Evolutionary conservation across 768 basidiomycete genomes (phyloP).

Genomic region (Tricholoma sp.): DNA sequence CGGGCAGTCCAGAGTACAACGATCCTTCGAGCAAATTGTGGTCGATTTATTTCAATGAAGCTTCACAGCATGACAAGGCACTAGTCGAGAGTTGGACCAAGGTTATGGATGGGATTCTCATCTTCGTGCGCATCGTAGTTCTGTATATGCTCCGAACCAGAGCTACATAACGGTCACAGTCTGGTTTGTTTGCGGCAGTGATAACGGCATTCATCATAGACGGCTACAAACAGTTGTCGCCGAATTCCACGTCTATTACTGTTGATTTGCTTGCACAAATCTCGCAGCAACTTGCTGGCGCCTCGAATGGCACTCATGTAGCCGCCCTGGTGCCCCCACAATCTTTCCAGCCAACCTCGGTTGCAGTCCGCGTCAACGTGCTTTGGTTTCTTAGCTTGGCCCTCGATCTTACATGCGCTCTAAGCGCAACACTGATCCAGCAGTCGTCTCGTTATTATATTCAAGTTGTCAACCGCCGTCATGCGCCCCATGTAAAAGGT

Average conservation of each 20-base stretch:
- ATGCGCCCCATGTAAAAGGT: neutral
- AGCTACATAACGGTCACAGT: slow-evolving; percentile 6
- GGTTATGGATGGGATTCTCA: no score
- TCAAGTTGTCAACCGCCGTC: neutral
- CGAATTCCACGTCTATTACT: slow-evolving; percentile 8
- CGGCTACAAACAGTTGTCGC: slow-evolving; percentile 15
- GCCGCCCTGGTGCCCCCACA: neutral
- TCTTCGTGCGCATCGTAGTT: no score
- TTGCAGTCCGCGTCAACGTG: slow-evolving; percentile 17
- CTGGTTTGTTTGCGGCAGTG: slow-evolving; percentile 20
- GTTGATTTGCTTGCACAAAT: slow-evolving; percentile 5
- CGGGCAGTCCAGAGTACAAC: neutral
- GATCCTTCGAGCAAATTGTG: slow-evolving; percentile 10
- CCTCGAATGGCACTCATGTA: neutral
- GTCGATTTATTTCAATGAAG: slow-evolving; percentile 11
- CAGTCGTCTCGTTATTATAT: slow-evolving; percentile 13
- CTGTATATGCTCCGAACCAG: no score
- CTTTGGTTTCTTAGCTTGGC: slow-evolving; percentile 23
- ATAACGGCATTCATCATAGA: slow-evolving; percentile 22
- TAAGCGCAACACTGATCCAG: slow-evolving; percentile 21
- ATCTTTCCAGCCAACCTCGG: slow-evolving; percentile 9
- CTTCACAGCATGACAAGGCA: no score
- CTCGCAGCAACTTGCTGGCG: neutral
- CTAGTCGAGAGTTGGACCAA: slow-evolving; percentile 11
- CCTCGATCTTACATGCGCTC: slow-evolving; percentile 21